phyloP scores from a whole-genome alignment of 805 yeast genomes.

The Metschnikowia reukaufii region DNA sequence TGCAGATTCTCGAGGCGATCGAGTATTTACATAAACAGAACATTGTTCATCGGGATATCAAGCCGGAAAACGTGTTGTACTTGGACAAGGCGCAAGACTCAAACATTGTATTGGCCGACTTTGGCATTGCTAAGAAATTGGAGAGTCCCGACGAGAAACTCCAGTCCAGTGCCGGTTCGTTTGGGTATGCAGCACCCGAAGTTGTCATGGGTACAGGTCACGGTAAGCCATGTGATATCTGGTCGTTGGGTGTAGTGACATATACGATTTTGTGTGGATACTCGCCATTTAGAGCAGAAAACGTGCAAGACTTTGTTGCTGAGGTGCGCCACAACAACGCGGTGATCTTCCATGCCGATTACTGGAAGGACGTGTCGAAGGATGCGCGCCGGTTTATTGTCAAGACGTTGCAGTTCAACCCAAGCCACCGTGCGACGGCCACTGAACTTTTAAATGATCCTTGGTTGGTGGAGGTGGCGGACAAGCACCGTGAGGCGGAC shows the following conservation, averaged over 20 bases:
- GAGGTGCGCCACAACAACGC: conserved; percentile 75
- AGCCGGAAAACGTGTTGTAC: conserved; percentile 90
- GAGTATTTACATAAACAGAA: conserved; percentile 71
- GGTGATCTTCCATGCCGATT: conserved; percentile 81
- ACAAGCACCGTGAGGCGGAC: conserved; percentile 54
- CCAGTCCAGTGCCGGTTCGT: conserved; percentile 80
- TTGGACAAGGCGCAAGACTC: conserved; percentile 55
- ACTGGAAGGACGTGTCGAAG: conserved; percentile 79
- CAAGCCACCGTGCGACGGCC: conserved; percentile 68
- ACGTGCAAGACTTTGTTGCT: conserved; percentile 71
- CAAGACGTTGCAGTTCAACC: conserved; percentile 67
- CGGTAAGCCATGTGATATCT: conserved; percentile 92
- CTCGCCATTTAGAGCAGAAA: conserved; percentile 87
- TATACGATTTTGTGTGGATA: conserved; percentile 90
- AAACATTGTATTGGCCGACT: conserved; percentile 85
- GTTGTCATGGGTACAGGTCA: conserved; percentile 80
- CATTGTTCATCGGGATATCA: conserved; percentile 91
- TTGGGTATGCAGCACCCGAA: conserved; percentile 98
- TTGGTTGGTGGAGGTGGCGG: conserved; percentile 61
- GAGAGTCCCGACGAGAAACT: conserved; percentile 58
- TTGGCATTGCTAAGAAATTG: conserved; percentile 88
- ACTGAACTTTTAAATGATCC: conserved; percentile 62
- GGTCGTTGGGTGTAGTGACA: conserved; percentile 93
- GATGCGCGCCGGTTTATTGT: conserved; percentile 81
- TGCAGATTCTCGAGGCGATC: conserved; percentile 76